A percentile compares a stretch with the other conserved stretches of the same genome.
These are phyloP conservation scores for Vicia sativa DNA, from an alignment of 306 rosid genomes.

Conservation along the genomic window DNA sequence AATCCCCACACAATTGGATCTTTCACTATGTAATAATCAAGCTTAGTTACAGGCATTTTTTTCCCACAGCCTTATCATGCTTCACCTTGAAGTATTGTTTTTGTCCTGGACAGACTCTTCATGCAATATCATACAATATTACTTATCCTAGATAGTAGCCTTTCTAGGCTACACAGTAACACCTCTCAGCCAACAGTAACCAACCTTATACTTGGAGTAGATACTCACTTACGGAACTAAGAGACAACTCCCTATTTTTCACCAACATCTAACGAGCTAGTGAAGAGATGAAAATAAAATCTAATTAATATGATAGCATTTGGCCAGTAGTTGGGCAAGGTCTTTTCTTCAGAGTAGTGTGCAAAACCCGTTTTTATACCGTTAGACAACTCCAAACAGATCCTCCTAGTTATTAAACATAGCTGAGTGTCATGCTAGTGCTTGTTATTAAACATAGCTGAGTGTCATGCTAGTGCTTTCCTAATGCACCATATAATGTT, in stretches of 20 bases:
- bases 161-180: background rate
- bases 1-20: background rate
- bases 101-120: background rate
- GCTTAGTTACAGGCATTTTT: background rate
- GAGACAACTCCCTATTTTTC: background rate
- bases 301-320: background rate
- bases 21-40: background rate
- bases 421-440: no score
- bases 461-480: no score
- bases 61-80: background rate
- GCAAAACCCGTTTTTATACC: background rate
- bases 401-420: background rate
- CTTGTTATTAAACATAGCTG: no score
- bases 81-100: background rate
- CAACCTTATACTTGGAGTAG: background rate
- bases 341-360: background rate
- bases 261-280: background rate
- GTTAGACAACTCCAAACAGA: background rate
- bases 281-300: background rate
- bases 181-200: background rate
- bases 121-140: background rate
- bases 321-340: background rate
- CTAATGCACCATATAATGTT: no score
- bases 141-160: constrained; percentile 8
- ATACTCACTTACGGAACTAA: background rate